phyloP scores from a whole-genome alignment of 257 asterid species.

The Scutellaria galericulata region DNA sequence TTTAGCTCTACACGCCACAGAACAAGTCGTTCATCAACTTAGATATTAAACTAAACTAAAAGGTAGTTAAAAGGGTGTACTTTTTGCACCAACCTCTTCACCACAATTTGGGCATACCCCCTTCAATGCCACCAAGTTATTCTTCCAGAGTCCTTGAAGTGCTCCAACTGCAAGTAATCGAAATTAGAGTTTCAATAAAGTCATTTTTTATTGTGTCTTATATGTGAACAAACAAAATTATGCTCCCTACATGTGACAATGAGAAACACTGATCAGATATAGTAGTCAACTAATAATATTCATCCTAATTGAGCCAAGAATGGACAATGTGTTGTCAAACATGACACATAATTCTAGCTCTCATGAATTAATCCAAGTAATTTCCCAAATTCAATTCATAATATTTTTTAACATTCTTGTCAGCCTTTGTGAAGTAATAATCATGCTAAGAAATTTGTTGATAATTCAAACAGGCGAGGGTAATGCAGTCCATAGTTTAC shows the following conservation, averaged over 20 bases:
- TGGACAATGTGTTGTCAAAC: conserved; percentile 8
- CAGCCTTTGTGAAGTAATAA: not conserved
- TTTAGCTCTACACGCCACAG: conserved; percentile 21
- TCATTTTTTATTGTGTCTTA: not conserved
- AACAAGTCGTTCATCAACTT: not conserved
- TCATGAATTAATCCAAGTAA: not conserved
- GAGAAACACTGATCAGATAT: conserved; percentile 1
- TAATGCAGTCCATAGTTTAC: not conserved
- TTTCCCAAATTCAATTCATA: conserved; percentile 1
- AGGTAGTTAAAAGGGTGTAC: not conserved
- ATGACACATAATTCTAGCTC: not conserved
- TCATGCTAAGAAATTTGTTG: conserved; percentile 7
- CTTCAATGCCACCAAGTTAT: conserved; percentile 88
- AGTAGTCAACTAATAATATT: not conserved
- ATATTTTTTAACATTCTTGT: conserved; percentile 1
- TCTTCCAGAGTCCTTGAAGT: conserved; percentile 84
- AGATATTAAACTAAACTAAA: conserved; percentile 14
- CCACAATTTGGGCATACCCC: conserved; percentile 97
- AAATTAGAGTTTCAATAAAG: conserved; percentile 37
- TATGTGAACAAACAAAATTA: not conserved
- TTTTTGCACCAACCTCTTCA: conserved; percentile 71
- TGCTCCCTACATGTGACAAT: not conserved
- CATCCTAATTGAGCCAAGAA: not conserved
- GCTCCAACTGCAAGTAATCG: conserved; percentile 70
- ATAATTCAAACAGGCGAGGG: conserved; percentile 11